These are phyloP conservation scores for Yamagishiella unicocca DNA, from an alignment of 139 green algal species.

Conservation along the genomic window DNA sequence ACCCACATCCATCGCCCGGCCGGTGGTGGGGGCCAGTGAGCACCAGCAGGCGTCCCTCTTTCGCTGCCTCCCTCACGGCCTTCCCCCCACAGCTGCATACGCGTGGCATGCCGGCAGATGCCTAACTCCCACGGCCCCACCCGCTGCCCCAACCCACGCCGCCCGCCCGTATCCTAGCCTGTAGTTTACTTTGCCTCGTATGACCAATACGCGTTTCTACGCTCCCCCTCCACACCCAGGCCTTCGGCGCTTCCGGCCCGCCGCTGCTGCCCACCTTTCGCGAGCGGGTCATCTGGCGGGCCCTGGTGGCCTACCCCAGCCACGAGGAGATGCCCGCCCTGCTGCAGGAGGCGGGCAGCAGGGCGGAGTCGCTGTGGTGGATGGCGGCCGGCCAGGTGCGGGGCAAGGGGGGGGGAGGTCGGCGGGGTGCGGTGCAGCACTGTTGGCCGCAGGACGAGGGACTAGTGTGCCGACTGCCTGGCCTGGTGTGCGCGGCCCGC, in stretches of 20 bases:
- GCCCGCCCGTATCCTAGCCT: not conserved
- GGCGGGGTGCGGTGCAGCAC: too few relatives aligned
- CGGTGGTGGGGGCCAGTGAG: not conserved
- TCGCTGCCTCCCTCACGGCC: not conserved
- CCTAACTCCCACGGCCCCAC: too few relatives aligned
- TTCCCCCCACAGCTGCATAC: too few relatives aligned
- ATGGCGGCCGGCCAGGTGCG: not conserved
- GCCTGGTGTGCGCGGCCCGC: too few relatives aligned
- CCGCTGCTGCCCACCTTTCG: constrained; percentile 7
- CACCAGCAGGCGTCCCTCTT: not conserved
- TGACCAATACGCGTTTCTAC: too few relatives aligned
- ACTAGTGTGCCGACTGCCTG: not conserved
- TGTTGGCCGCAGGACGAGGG: too few relatives aligned
- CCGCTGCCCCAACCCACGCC: not conserved
- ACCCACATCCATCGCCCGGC: too few relatives aligned
- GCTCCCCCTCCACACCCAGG: not conserved
- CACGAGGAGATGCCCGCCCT: not conserved
- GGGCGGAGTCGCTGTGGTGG: not conserved
- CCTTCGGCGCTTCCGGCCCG: not conserved
- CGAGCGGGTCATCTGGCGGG: constrained; percentile 9
- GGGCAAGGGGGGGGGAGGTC: not conserved
- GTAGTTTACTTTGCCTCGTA: too few relatives aligned
- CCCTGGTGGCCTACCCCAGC: not conserved
- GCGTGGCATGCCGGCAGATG: too few relatives aligned
- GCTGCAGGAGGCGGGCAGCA: not conserved